Percentiles rank a stretch among this genome's conserved stretches.
Evolutionary conservation across 2,329 filamentous ascomycete species (phyloP).

Genomic region (Talaromyces pinophilus): DNA sequence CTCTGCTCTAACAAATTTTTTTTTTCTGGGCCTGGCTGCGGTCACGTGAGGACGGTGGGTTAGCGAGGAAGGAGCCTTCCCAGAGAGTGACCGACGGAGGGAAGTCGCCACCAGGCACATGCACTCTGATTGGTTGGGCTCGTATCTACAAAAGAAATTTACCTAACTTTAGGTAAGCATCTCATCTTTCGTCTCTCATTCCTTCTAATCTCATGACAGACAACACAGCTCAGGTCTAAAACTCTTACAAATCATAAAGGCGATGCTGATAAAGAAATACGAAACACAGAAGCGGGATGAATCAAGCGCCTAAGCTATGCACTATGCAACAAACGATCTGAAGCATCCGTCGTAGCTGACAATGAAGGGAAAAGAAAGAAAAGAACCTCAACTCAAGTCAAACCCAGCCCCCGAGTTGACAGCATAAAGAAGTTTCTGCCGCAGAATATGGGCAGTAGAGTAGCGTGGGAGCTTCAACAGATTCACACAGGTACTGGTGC

Average conservation of each 20-base stretch:
- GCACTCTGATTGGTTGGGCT: background rate
- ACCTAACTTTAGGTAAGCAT: background rate
- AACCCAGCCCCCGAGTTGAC: slow-evolving; percentile 90
- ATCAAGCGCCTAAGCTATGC: slow-evolving; percentile 36
- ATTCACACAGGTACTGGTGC: slow-evolving; percentile 95
- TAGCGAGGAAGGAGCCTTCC: slow-evolving; percentile 15
- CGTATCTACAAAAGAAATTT: slow-evolving; percentile 7
- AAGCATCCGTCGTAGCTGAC: slow-evolving; percentile 9
- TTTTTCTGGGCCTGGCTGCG: background rate
- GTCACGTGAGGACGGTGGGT: slow-evolving; percentile 19
- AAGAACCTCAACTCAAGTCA: slow-evolving; percentile 59
- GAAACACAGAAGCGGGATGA: slow-evolving; percentile 18
- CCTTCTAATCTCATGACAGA: background rate
- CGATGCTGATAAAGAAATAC: background rate
- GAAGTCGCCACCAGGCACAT: background rate
- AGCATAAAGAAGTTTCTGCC: slow-evolving; percentile 83
- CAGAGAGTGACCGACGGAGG: background rate
- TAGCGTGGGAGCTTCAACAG: slow-evolving; percentile 89
- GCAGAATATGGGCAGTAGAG: slow-evolving; percentile 63
- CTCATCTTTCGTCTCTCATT: background rate
- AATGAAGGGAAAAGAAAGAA: background rate
- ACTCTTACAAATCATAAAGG: background rate
- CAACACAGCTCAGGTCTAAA: background rate
- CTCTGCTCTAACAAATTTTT: slow-evolving; percentile 15
- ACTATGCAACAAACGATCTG: slow-evolving; percentile 32